phyloP scores from a whole-genome alignment of 2,329 filamentous ascomycete genomes.

The Diaporthe citriasiana region DNA sequence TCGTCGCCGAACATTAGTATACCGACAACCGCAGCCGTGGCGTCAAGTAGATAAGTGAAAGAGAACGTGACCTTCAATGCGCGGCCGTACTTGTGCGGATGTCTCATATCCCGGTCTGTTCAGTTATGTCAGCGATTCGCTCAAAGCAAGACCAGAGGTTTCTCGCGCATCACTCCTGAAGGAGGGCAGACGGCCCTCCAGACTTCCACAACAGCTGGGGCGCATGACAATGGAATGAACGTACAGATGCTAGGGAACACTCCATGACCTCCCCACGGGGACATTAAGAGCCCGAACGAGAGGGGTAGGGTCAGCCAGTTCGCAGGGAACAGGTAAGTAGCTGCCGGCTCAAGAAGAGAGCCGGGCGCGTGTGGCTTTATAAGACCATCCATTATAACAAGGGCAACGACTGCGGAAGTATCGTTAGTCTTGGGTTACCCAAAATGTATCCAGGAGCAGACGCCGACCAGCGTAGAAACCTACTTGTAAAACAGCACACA shows the following conservation, averaged over 20 bases:
- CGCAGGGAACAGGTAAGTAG: slow-evolving; percentile 84
- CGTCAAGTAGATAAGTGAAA: slow-evolving; percentile 88
- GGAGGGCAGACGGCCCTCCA: neutral
- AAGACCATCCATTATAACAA: slow-evolving; percentile 88
- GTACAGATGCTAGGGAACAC: slow-evolving; percentile 81
- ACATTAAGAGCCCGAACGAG: slow-evolving; percentile 92
- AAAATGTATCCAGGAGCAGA: neutral
- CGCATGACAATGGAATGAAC: slow-evolving; percentile 38
- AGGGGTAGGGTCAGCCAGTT: slow-evolving; percentile 91
- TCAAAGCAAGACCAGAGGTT: neutral
- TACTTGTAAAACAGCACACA: slow-evolving; percentile 87
- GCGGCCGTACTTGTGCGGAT: slow-evolving; percentile 84
- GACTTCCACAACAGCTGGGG: neutral
- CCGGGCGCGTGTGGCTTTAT: slow-evolving; percentile 84
- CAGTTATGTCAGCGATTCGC: slow-evolving; percentile 49
- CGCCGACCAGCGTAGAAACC: slow-evolving; percentile 55
- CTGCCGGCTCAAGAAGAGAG: slow-evolving; percentile 84
- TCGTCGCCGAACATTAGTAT: slow-evolving; percentile 94
- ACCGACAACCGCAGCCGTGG: slow-evolving; percentile 84
- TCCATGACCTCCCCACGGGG: slow-evolving; percentile 73
- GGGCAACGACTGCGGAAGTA: slow-evolving; percentile 76
- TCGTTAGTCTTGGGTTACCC: slow-evolving; percentile 33
- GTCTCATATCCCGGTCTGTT: slow-evolving; percentile 74
- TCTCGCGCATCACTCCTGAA: neutral
- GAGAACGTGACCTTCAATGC: slow-evolving; percentile 85